phyloP scores from a whole-genome alignment of 108 stramenopile genomes.

The Conticribra guillardii region DNA sequence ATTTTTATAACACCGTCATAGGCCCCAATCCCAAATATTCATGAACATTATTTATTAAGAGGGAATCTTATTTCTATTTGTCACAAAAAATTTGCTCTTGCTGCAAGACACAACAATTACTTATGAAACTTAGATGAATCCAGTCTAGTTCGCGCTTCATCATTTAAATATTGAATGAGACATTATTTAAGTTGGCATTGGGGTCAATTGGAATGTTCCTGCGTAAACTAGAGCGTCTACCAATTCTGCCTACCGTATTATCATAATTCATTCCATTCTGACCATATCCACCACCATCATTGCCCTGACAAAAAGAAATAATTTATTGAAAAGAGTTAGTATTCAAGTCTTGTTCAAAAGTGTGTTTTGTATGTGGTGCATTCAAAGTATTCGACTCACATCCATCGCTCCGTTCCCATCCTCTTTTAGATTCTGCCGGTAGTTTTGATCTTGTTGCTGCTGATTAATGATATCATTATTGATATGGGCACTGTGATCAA shows the following conservation, averaged over 20 bases:
- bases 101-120: background rate
- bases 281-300: too few species aligned
- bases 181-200: background rate
- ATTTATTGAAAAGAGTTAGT: too few species aligned
- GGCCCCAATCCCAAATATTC: too few species aligned
- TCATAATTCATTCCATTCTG: too few species aligned
- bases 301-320: too few species aligned
- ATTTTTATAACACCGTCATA: too few species aligned
- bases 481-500: constrained; percentile 89
- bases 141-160: background rate
- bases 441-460: constrained; percentile 6
- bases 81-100: too few species aligned
- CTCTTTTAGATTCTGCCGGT: background rate
- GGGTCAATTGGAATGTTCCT: background rate
- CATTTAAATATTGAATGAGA: background rate
- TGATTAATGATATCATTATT: constrained; percentile 68
- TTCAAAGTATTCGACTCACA: background rate
- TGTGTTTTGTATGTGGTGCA: too few species aligned
- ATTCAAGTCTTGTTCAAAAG: too few species aligned
- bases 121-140: background rate
- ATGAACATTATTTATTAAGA: too few species aligned
- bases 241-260: background rate
- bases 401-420: background rate
- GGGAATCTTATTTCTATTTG: too few species aligned
- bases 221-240: background rate